phyloP scores from a whole-genome alignment of 148 eudicot species.

The Cornus suecica region DNA sequence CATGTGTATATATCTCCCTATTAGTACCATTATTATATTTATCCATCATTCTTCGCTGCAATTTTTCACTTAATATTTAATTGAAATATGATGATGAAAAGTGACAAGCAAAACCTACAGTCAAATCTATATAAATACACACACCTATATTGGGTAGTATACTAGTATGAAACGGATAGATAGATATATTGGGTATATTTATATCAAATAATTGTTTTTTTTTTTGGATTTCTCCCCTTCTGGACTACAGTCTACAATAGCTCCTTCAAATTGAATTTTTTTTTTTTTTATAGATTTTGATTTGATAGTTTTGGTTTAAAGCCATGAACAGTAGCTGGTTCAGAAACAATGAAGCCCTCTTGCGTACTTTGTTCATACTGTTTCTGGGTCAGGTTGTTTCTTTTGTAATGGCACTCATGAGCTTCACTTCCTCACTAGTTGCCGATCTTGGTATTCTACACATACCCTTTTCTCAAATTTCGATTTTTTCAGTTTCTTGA shows the following conservation, averaged over 20 bases:
- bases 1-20: no score
- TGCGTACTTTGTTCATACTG: constrained; percentile 23
- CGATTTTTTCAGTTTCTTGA: no score
- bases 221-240: not conserved
- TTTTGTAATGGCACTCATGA: constrained; percentile 42
- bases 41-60: no score
- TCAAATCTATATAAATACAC: not conserved
- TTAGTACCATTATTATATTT: no score
- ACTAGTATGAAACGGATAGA: no score
- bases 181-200: not conserved
- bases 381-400: constrained; percentile 67
- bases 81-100: no score
- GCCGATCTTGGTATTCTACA: constrained; percentile 40
- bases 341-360: constrained; percentile 24
- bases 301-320: not conserved
- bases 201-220: not conserved
- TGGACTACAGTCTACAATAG: not conserved
- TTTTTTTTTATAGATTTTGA: no score
- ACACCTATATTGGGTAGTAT: not conserved
- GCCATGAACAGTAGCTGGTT: constrained; percentile 17
- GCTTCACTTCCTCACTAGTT: constrained; percentile 52
- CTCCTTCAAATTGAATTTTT: constrained; percentile 8
- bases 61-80: not conserved
- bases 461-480: not conserved
- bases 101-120: not conserved